These are phyloP conservation scores for Yarrowia sp. DNA, from an alignment of 805 yeast genomes.

Conservation along the genomic window DNA sequence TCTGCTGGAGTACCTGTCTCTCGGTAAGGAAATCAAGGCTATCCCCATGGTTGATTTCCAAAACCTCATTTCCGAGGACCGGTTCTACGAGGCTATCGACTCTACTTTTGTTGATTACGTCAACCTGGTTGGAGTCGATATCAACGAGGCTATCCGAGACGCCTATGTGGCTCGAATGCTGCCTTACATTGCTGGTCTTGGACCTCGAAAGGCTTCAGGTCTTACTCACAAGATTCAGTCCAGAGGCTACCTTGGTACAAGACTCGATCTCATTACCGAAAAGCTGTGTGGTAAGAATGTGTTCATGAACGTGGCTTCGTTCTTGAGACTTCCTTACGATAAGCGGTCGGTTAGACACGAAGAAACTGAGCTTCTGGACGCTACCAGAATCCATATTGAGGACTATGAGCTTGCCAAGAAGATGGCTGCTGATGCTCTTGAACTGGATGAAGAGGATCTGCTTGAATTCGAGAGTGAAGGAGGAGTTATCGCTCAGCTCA, in stretches of 20 bases:
- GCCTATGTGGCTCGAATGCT: conserved; percentile 66
- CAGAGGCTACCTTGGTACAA: conserved; percentile 59
- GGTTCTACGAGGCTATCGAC: conserved; percentile 63
- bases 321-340: conserved; percentile 72
- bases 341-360: conserved; percentile 53
- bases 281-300: conserved; percentile 75
- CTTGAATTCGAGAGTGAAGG: conserved; percentile 77
- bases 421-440: conserved; percentile 98
- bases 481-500: conserved; percentile 72
- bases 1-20: conserved; percentile 78
- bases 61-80: conserved; percentile 61
- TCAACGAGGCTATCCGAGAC: conserved; percentile 82
- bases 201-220: conserved; percentile 92
- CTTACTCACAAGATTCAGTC: conserved; percentile 75
- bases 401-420: conserved; percentile 94
- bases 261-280: conserved; percentile 82
- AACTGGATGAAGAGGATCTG: conserved; percentile 89
- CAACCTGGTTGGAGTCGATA: conserved; percentile 88
- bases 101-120: conserved; percentile 85
- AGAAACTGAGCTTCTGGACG: conserved; percentile 75
- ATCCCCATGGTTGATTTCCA: conserved; percentile 69
- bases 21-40: conserved; percentile 69
- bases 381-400: conserved; percentile 96
- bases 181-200: conserved; percentile 85
- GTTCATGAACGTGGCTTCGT: conserved; percentile 89